A percentile compares a stretch with the other conserved stretches of the same genome.
These are phyloP conservation scores for Ophiostoma triangulosporum DNA, from an alignment of 2,329 filamentous ascomycete genomes.

Conservation along the genomic window DNA sequence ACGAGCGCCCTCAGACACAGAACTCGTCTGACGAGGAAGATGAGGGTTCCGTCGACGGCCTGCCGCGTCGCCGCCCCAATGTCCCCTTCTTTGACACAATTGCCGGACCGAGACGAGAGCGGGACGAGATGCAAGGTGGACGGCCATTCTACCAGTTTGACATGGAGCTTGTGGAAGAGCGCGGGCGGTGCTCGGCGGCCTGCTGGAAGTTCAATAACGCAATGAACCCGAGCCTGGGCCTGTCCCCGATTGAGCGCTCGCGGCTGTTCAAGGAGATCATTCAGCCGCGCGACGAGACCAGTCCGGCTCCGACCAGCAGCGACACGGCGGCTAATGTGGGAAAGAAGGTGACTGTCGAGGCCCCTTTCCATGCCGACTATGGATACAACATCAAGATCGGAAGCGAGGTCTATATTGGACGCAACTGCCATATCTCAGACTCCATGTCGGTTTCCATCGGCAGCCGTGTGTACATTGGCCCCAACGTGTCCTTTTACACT, in stretches of 20 bases:
- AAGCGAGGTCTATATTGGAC: slow-evolving; percentile 68
- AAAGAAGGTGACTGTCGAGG: slow-evolving; percentile 65
- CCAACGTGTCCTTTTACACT: slow-evolving; percentile 77
- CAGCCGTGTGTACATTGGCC: slow-evolving; percentile 61
- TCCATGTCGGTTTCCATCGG: slow-evolving; percentile 75
- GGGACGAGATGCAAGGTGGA: slow-evolving; percentile 79
- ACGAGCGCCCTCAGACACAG: neutral
- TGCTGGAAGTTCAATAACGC: slow-evolving; percentile 81
- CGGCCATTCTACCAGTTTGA: slow-evolving; percentile 70
- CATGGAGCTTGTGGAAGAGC: slow-evolving; percentile 64
- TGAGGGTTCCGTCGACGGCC: neutral
- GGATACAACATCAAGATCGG: slow-evolving; percentile 90
- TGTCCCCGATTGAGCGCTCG: slow-evolving; percentile 53
- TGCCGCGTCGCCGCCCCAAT: slow-evolving; percentile 31
- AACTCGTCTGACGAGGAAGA: neutral
- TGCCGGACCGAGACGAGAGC: slow-evolving; percentile 41
- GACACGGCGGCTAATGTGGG: slow-evolving; percentile 53
- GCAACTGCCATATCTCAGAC: slow-evolving; percentile 77
- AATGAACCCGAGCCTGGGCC: slow-evolving; percentile 57
- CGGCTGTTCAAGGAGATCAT: slow-evolving; percentile 61
- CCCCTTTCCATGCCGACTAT: slow-evolving; percentile 86
- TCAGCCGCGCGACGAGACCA: slow-evolving; percentile 44
- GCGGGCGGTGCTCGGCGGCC: slow-evolving; percentile 69
- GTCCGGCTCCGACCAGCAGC: slow-evolving; percentile 40
- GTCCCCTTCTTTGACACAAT: slow-evolving; percentile 37